Evolutionary conservation across 106 monocot species (phyloP), one percentile per base, ranked within the genome.

Genomic region (Platanthera zijinensis): DNA sequence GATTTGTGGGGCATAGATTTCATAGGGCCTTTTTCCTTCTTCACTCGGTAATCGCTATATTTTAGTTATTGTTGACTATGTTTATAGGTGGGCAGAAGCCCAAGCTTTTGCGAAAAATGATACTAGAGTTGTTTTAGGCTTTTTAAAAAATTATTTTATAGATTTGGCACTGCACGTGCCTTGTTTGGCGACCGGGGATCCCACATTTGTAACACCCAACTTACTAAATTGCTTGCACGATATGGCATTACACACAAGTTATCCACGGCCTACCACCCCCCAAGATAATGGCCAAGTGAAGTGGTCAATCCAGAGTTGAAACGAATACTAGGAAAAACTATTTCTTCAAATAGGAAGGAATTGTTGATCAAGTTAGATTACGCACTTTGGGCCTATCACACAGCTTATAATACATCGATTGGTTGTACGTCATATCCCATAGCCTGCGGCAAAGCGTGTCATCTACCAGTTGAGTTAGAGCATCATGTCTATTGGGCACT

Each of bases 251-350:
- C n/a, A n/a, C n/a, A n/a, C n/a, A n/a, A 72, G 5, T 72, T 47
- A 7, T 72, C 21, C 9, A 45, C 48, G 1, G 48, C 21, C 5
- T 48, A 72, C 48, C 14, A 45, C 2, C 7, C 71, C 71, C 3
- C 30, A 72, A 30, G 48, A 32, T 47, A 72, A 48, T 45, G 71
- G 71, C 2, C 71, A 72, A 72, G 18, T 72, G 71, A 72, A 39
- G 48, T 72, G 11, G 45, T 6, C 10, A 6, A 72, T 6, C 4
- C 1, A 30, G 19, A 72, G 48, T 2, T 22, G 9, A 72, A 72
- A 46, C 15, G 13, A 72, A 72, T 72, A 47, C 2, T 72, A 12
- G 71, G 10, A 6, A 72, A 72, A 48, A 72, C 30, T 22, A 17
- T 39, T 7, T 13, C 13, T 10, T 13, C 10, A 19, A 45, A 72